phyloP scores from a whole-genome alignment of 805 yeast species.

The Candida awuae region DNA sequence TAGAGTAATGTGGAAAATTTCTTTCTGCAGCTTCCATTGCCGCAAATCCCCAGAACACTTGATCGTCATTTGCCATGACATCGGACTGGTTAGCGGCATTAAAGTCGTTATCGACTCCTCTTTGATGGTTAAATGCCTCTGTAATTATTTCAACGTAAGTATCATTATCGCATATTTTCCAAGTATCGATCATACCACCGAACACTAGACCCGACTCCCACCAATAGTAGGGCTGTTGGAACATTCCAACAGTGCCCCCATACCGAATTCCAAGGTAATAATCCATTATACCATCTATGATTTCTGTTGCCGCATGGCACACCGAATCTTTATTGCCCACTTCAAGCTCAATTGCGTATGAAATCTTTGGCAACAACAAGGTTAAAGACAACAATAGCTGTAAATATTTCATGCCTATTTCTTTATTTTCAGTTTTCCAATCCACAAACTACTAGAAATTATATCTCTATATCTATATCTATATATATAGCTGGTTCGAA shows the following conservation, averaged over 20 bases:
- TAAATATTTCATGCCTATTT: background rate
- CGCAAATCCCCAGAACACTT: conserved; percentile 84
- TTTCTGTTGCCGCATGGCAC: conserved; percentile 44
- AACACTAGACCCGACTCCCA: conserved; percentile 85
- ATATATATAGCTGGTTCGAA: too few species aligned
- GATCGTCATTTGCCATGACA: conserved; percentile 88
- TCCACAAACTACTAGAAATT: conserved; percentile 1
- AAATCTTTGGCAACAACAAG: background rate
- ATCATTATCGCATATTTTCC: conserved; percentile 58
- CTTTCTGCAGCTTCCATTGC: conserved; percentile 78
- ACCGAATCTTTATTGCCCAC: conserved; percentile 20
- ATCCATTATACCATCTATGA: conserved; percentile 70
- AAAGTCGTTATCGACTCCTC: conserved; percentile 59
- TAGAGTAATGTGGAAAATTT: conserved; percentile 53
- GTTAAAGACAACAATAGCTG: background rate
- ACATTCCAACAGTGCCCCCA: conserved; percentile 69
- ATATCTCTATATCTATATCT: too few species aligned
- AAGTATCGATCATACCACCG: conserved; percentile 61
- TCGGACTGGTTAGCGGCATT: conserved; percentile 72
- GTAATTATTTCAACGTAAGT: conserved; percentile 49
- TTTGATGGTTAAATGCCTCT: conserved; percentile 57
- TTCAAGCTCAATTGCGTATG: conserved; percentile 7
- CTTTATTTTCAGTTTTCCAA: too few species aligned
- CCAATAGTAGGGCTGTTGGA: conserved; percentile 73
- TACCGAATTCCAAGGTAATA: conserved; percentile 60